Percentiles rank a stretch among this genome's conserved stretches.
Evolutionary conservation across 306 rosid species (phyloP).

Genomic region (Gastrolobium bilobum): DNA sequence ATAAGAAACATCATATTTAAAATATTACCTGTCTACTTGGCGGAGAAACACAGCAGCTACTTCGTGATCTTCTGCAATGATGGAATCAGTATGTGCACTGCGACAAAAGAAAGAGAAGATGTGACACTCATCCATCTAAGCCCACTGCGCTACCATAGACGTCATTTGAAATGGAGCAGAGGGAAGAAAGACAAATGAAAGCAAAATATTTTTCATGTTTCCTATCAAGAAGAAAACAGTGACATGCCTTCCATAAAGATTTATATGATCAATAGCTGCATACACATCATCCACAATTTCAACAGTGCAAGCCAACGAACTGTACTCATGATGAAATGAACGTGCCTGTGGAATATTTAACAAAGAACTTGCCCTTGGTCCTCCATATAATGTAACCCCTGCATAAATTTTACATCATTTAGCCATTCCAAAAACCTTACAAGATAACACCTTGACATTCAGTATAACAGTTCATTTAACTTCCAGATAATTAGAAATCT

Average conservation of each 20-base stretch:
- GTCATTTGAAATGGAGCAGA: not conserved
- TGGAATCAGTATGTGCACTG: conserved; percentile 98
- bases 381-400: conserved; percentile 90
- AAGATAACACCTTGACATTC: not conserved
- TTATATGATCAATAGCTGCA: conserved; percentile 87
- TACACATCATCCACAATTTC: conserved; percentile 87
- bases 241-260: conserved; percentile 89
- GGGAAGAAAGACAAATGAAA: conserved; percentile 37
- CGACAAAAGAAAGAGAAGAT: conserved; percentile 43
- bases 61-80: conserved; percentile 80
- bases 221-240: conserved; percentile 44
- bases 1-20: not conserved
- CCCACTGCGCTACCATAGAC: conserved; percentile 3
- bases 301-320: conserved; percentile 88
- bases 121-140: conserved; percentile 5
- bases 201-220: conserved; percentile 33
- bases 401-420: conserved; percentile 40
- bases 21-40: conserved; percentile 87
- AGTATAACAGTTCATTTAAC: not conserved
- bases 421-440: conserved; percentile 36
- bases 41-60: conserved; percentile 74
- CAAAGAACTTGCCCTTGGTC: conserved; percentile 79
- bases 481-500: not conserved
- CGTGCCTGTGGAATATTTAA: conserved; percentile 75
- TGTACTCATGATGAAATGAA: conserved; percentile 89